Base-by-base conservation (phyloP, 2,329 filamentous ascomycete species). In the Trichoderma lentiforme region DNA sequence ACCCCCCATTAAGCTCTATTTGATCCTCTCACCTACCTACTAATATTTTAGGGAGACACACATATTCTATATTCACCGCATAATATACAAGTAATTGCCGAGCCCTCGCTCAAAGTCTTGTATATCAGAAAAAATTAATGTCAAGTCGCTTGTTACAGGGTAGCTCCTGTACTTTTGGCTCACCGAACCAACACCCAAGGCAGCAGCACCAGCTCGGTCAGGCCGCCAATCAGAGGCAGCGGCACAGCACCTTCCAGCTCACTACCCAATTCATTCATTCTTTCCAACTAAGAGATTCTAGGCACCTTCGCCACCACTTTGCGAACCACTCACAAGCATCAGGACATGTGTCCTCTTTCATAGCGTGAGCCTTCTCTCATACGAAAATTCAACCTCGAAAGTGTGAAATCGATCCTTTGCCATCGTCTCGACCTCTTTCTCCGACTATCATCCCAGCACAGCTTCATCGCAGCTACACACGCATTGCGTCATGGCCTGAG, bases 341-440 rank as follows among this genome's bases (percentile, higher is more conserved):
- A 76, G 74, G 74, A 75, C 74, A 77, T 76, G 76, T 77, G 76
- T 76, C 75, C 75, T 77, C 62, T 73, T 43, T 47, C 36, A 32
- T 24, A 30, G 63, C 39, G 30, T 60, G 36, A 47, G 36, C 18
- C 32, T 1, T 66, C 47, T 26, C 15, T 15, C 43, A 51, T 21
- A 0, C 47, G 1, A 11, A 51, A 0, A 21, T 12, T 32, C 15
- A n/a, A 15, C 36, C 15, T 11, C 39, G 21, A 14, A 24, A 53
- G 21, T 9, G 43, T 57, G 14, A 3, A 2, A 7, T 56, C 15
- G 1, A 36, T 26, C 32, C 4, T 36, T 26, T 15, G 12, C 11
- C 32, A 39, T 39, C 32, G 2, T 21, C 4, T n/a, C 5, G 3
- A 28, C 6, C 3, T 26, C 18, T 4, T 26, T 11, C 9, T 18